A percentile compares a stretch with the other conserved stretches of the same genome.
phyloP scores from a whole-genome alignment of 176 grass and related monocot genomes.

The Lolium perenne region DNA sequence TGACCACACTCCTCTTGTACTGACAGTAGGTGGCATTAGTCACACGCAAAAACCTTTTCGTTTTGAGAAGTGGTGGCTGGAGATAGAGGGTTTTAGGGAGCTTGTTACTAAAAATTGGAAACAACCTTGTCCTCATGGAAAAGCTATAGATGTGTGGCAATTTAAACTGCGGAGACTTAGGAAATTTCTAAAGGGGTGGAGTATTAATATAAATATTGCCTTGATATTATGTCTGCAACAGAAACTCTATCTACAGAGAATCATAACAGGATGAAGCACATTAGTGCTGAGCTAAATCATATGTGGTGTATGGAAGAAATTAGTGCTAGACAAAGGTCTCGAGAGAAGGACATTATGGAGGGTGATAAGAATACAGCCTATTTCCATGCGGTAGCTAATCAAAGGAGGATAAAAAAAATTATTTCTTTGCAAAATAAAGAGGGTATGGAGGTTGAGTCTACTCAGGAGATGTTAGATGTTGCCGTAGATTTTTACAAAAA shows the following conservation, averaged over 20 bases:
- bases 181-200: neutral
- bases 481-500: too few relatives aligned
- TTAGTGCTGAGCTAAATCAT: neutral
- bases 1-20: neutral
- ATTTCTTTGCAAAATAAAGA: too few relatives aligned
- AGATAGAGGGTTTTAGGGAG: neutral
- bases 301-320: neutral
- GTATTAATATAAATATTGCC: neutral
- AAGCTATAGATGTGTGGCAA: neutral
- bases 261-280: neutral
- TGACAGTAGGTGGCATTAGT: too few relatives aligned
- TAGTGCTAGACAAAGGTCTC: too few relatives aligned
- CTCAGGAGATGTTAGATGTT: too few relatives aligned
- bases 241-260: neutral
- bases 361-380: too few relatives aligned
- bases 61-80: neutral
- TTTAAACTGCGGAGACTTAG: neutral
- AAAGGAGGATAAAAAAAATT: too few relatives aligned
- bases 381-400: too few relatives aligned
- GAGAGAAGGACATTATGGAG: neutral
- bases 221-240: neutral
- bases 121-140: neutral
- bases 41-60: too few relatives aligned
- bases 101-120: neutral
- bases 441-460: too few relatives aligned